phyloP scores from a whole-genome alignment of 1,284 basidiomycete genomes.

The Fomitopsis palustris region DNA sequence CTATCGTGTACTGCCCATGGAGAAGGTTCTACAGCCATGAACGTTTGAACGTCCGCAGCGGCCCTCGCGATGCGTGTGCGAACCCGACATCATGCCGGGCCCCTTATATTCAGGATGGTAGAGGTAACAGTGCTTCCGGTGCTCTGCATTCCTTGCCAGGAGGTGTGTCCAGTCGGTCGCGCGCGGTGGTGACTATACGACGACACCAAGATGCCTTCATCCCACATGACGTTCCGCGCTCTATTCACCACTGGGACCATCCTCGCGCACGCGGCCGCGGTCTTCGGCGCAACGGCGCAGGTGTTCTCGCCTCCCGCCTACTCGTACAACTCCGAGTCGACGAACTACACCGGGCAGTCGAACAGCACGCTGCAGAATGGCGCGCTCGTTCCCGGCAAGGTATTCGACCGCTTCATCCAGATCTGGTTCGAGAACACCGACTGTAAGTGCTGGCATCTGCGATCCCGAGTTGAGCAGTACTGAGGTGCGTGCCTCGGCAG shows the following conservation, averaged over 20 bases:
- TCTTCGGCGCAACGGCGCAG: slow-evolving; percentile 29
- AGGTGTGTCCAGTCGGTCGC: not conserved
- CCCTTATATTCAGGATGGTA: not conserved
- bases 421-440: slow-evolving; percentile 48
- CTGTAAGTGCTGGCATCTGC: slow-evolving; percentile 20
- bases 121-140: not conserved
- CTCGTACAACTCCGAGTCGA: slow-evolving; percentile 30
- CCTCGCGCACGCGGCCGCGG: slow-evolving; percentile 16
- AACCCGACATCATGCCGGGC: not conserved
- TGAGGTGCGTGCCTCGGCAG: slow-evolving; percentile 8
- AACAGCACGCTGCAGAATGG: slow-evolving; percentile 38
- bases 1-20: not conserved
- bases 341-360: slow-evolving; percentile 34
- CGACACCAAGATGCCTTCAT: not conserved
- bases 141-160: not conserved
- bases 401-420: slow-evolving; percentile 45
- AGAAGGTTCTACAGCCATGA: not conserved
- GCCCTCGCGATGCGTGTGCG: not conserved
- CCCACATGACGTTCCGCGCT: not conserved
- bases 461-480: not conserved
- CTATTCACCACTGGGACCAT: slow-evolving; percentile 4
- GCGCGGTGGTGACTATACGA: not conserved
- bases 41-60: not conserved
- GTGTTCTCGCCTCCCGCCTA: slow-evolving; percentile 35
- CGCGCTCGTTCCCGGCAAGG: slow-evolving; percentile 35